These are phyloP conservation scores for Talaromyces sp. DNA, from an alignment of 2,329 filamentous ascomycete species.

Conservation along the genomic window DNA sequence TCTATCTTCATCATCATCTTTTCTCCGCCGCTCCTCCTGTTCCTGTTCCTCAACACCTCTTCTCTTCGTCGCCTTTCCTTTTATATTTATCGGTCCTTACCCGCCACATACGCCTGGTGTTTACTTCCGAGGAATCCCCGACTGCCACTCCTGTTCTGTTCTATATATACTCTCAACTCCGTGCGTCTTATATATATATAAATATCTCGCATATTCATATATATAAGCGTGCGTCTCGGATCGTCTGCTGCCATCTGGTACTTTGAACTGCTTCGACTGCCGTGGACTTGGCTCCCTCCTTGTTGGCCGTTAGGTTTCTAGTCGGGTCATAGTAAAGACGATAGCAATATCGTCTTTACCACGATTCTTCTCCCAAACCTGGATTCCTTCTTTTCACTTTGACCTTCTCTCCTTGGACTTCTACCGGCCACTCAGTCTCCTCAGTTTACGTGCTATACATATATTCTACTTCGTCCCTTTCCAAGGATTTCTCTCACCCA, in stretches of 20 bases:
- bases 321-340: slow-evolving; percentile 17
- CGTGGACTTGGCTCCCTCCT: background rate
- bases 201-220: slow-evolving; percentile 5
- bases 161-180: slow-evolving; percentile 1
- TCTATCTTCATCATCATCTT: background rate
- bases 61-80: background rate
- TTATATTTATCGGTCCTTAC: slow-evolving; percentile 9
- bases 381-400: slow-evolving; percentile 14
- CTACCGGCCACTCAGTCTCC: slow-evolving; percentile 1
- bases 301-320: slow-evolving; percentile 4
- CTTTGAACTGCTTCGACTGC: background rate
- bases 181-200: slow-evolving; percentile 7
- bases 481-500: slow-evolving; percentile 12
- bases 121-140: slow-evolving; percentile 1
- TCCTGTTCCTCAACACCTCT: background rate
- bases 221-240: slow-evolving; percentile 1
- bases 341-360: slow-evolving; percentile 20
- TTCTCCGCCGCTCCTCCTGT: background rate
- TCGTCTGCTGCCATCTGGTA: background rate
- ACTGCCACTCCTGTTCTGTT: background rate
- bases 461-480: background rate
- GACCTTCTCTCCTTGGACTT: slow-evolving; percentile 9
- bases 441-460: background rate
- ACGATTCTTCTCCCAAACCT: slow-evolving; percentile 10
- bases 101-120: background rate